A percentile compares a stretch with the other conserved stretches of the same genome.
These are phyloP conservation scores for Hypoxylon lenormandii DNA, from an alignment of 495 filamentous ascomycete genomes.

Conservation along the genomic window DNA sequence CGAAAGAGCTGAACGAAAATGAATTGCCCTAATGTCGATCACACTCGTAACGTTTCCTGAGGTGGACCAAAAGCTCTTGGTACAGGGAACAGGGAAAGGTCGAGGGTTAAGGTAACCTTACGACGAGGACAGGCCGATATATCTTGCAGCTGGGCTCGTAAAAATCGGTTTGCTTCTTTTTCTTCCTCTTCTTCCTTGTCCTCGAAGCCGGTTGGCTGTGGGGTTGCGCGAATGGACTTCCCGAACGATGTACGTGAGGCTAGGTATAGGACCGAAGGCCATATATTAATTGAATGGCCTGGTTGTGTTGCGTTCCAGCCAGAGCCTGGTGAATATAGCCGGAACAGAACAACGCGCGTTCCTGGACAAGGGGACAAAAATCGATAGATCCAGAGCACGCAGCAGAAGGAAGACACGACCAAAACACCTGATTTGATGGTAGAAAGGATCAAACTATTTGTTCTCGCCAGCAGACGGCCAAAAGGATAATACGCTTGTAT, in stretches of 20 bases:
- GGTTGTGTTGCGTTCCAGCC: constrained; percentile 41
- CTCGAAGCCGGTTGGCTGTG: constrained; percentile 32
- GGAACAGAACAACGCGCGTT: constrained; percentile 46
- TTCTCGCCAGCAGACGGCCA: constrained; percentile 20
- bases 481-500: constrained; percentile 28
- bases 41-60: constrained; percentile 37
- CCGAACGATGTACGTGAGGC: constrained; percentile 38
- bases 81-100: constrained; percentile 29
- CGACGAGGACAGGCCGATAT: constrained; percentile 42
- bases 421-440: constrained; percentile 6
- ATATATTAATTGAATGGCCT: constrained; percentile 48
- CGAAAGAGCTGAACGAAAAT: constrained; percentile 37
- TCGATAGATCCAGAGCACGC: constrained; percentile 34
- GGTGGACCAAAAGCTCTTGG: constrained; percentile 25
- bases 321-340: constrained; percentile 47
- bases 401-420: constrained; percentile 4
- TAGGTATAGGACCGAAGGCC: constrained; percentile 37
- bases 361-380: constrained; percentile 28
- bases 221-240: constrained; percentile 37
- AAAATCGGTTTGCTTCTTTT: not conserved
- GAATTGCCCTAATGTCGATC: constrained; percentile 38
- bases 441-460: constrained; percentile 17
- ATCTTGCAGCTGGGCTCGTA: constrained; percentile 29
- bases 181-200: constrained; percentile 31
- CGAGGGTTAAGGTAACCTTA: constrained; percentile 34